These are phyloP conservation scores for Chlorella sp. DNA, from an alignment of 139 green algal species.

Conservation along the genomic window DNA sequence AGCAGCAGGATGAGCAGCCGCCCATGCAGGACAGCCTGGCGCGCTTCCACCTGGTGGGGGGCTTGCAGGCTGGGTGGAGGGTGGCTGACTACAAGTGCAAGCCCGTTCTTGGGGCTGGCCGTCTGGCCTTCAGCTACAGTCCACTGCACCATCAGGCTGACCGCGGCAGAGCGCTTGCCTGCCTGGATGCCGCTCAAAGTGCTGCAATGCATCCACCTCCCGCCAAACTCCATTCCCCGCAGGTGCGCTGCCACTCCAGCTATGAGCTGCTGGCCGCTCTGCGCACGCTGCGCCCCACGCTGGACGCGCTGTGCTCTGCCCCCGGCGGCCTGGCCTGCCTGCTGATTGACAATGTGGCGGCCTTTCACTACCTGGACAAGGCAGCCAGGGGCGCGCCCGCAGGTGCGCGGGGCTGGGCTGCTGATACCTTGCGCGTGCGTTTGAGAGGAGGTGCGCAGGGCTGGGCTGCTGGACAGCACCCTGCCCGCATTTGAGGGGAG, in stretches of 20 bases:
- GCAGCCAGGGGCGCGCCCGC: background rate
- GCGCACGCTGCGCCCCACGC: conserved; percentile 14
- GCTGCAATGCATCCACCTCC: too few relatives aligned
- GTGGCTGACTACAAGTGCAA: too few relatives aligned
- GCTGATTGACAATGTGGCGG: conserved; percentile 52
- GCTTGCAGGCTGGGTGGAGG: background rate
- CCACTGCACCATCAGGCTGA: too few relatives aligned
- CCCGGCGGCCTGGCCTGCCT: conserved; percentile 33
- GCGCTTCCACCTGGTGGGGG: conserved; percentile 21
- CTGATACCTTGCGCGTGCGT: too few relatives aligned
- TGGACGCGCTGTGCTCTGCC: conserved; percentile 11
- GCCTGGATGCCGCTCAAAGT: too few relatives aligned
- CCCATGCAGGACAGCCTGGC: conserved; percentile 22
- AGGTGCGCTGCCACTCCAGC: conserved; percentile 48
- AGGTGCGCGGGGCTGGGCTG: background rate
- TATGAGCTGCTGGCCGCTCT: conserved; percentile 50
- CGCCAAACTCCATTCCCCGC: background rate
- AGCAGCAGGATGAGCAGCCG: background rate
- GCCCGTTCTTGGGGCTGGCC: too few relatives aligned
- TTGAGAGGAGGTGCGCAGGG: too few relatives aligned
- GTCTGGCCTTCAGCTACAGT: too few relatives aligned
- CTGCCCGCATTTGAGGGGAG: too few relatives aligned
- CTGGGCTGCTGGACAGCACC: too few relatives aligned
- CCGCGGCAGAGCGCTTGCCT: too few relatives aligned
- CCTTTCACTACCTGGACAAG: conserved; percentile 49